phyloP scores from a whole-genome alignment of 768 basidiomycete genomes.

The Termitomyces sp. region DNA sequence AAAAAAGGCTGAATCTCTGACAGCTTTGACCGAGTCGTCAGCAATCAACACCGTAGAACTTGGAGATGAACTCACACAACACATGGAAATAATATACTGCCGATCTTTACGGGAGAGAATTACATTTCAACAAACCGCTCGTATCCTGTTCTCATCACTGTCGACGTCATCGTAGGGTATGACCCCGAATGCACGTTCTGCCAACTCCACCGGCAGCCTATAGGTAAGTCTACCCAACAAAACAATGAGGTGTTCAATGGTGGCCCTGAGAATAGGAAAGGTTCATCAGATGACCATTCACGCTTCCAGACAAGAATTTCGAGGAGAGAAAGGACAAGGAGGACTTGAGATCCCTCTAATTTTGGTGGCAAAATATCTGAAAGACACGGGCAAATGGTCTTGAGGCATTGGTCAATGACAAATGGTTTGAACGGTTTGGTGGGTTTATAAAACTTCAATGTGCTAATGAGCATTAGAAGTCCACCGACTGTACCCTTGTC shows the following conservation, averaged over 20 bases:
- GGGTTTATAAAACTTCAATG: background rate
- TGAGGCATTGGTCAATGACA: background rate
- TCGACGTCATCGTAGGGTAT: background rate
- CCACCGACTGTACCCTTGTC: background rate
- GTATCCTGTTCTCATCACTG: background rate
- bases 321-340: background rate
- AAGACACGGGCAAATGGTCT: background rate
- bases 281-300: background rate
- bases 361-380: background rate
- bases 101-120: too few species aligned
- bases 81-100: too few species aligned
- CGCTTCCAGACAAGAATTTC: conserved; percentile 3
- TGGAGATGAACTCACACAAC: too few species aligned
- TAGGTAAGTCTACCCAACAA: background rate
- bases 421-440: background rate
- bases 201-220: background rate
- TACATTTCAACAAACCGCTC: too few species aligned
- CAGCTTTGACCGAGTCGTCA: too few species aligned
- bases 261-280: background rate
- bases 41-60: too few species aligned
- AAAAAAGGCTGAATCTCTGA: too few species aligned
- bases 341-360: background rate
- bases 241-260: background rate
- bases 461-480: background rate
- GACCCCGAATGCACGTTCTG: background rate